Evolutionary conservation across 2,329 filamentous ascomycete genomes (phyloP).

Genomic region (Fusarium anguioides): DNA sequence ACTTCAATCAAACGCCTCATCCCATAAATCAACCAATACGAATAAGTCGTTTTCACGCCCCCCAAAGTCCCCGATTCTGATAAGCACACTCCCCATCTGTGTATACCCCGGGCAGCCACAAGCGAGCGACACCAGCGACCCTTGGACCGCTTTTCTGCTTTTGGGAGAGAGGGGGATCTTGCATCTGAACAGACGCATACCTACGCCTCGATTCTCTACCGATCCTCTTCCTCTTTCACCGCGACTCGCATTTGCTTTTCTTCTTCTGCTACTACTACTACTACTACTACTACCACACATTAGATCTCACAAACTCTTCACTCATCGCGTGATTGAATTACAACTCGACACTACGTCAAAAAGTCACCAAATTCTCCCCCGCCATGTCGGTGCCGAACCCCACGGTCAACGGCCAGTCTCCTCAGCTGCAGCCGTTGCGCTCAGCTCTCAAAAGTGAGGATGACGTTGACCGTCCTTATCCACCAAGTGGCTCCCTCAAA

Average conservation of each 20-base stretch:
- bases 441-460: constrained; percentile 59
- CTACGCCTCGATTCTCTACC: constrained; percentile 35
- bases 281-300: too few relatives aligned
- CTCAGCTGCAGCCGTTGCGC: constrained; percentile 49
- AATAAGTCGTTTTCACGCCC: constrained; percentile 36
- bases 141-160: constrained; percentile 36
- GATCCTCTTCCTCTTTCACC: constrained; percentile 22
- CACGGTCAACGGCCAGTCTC: constrained; percentile 36
- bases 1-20: constrained; percentile 24
- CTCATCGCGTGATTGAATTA: neutral
- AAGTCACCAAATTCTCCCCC: constrained; percentile 11
- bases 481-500: constrained; percentile 55
- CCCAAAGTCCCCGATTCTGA: constrained; percentile 31
- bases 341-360: neutral
- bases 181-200: constrained; percentile 32
- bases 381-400: constrained; percentile 44
- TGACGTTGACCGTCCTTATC: constrained; percentile 52
- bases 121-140: constrained; percentile 21
- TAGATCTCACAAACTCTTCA: neutral
- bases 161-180: constrained; percentile 36
- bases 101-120: constrained; percentile 23
- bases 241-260: constrained; percentile 6
- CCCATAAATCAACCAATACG: constrained; percentile 26
- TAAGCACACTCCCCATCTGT: constrained; percentile 37
- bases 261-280: too few relatives aligned